These are phyloP conservation scores for Erythrobasidium hasegawianum DNA, from an alignment of 1,284 basidiomycete species.

Conservation along the genomic window DNA sequence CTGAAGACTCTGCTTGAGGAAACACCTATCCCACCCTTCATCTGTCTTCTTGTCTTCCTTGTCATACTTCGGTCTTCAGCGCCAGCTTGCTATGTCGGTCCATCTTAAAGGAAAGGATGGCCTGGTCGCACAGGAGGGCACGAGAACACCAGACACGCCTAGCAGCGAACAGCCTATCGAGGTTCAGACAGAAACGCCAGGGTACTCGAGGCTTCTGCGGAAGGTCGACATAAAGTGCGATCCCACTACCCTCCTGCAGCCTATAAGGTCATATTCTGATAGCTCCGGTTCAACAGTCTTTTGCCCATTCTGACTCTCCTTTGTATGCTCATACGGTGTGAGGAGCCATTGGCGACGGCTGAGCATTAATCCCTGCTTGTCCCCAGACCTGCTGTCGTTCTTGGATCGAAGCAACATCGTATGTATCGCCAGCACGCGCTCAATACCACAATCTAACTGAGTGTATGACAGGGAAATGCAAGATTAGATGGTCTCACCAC, in stretches of 20 bases:
- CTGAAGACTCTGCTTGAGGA: too few species aligned
- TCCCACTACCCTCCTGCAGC: neutral
- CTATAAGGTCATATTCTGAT: neutral
- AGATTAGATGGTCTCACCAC: slow-evolving; percentile 11
- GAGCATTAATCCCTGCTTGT: neutral
- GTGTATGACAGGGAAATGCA: neutral
- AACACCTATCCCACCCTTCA: too few species aligned
- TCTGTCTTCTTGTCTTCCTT: too few species aligned
- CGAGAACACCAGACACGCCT: too few species aligned
- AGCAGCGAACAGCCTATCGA: too few species aligned
- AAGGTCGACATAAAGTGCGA: slow-evolving; percentile 12
- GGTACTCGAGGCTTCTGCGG: slow-evolving; percentile 6
- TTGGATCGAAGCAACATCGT: slow-evolving; percentile 41
- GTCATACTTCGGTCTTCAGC: too few species aligned
- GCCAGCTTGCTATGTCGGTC: too few species aligned
- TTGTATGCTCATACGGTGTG: neutral
- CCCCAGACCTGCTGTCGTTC: slow-evolving; percentile 36
- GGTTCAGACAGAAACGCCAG: neutral
- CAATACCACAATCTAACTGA: too few species aligned
- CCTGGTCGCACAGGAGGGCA: too few species aligned
- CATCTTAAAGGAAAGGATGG: too few species aligned
- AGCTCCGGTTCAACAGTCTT: neutral
- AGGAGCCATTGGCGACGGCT: too few species aligned
- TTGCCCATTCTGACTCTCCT: slow-evolving; percentile 17
- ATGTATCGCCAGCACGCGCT: too few species aligned